Conservation (phyloP, 768 basidiomycete species). For the Sarcodon sp. region DNA sequence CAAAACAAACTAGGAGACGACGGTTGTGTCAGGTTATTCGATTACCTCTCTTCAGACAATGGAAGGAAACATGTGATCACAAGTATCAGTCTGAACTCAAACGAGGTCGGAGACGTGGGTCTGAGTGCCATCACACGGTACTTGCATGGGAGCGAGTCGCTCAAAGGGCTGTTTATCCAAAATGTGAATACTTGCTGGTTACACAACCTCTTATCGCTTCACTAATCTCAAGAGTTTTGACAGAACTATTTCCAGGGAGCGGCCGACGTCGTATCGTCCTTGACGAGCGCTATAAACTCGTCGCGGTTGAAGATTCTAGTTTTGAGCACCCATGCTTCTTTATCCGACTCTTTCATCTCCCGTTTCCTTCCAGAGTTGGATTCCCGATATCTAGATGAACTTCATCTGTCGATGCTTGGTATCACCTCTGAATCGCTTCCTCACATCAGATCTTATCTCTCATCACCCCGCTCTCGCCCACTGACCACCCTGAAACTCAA, state of each 20-base stretch:
- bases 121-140: constrained; percentile 41
- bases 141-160: constrained; percentile 27
- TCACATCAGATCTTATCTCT: constrained; percentile 33
- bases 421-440: constrained; percentile 18
- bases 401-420: constrained; percentile 36
- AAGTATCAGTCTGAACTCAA: constrained; percentile 46
- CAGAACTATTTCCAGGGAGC: constrained; percentile 30
- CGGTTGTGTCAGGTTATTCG: constrained; percentile 41
- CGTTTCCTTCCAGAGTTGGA: constrained; percentile 36
- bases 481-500: constrained; percentile 39
- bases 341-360: constrained; percentile 38
- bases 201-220: not conserved
- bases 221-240: not conserved
- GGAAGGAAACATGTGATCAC: constrained; percentile 33
- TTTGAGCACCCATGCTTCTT: constrained; percentile 31
- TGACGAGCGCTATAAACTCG: constrained; percentile 38
- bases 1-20: constrained; percentile 45
- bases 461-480: constrained; percentile 31
- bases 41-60: constrained; percentile 34
- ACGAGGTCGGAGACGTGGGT: constrained; percentile 40
- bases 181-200: constrained; percentile 27
- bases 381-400: constrained; percentile 34
- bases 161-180: constrained; percentile 42
- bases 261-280: constrained; percentile 19
- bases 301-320: constrained; percentile 39